These are phyloP conservation scores for Desmodesmus armatus DNA, from an alignment of 139 green algal genomes.

Conservation along the genomic window DNA sequence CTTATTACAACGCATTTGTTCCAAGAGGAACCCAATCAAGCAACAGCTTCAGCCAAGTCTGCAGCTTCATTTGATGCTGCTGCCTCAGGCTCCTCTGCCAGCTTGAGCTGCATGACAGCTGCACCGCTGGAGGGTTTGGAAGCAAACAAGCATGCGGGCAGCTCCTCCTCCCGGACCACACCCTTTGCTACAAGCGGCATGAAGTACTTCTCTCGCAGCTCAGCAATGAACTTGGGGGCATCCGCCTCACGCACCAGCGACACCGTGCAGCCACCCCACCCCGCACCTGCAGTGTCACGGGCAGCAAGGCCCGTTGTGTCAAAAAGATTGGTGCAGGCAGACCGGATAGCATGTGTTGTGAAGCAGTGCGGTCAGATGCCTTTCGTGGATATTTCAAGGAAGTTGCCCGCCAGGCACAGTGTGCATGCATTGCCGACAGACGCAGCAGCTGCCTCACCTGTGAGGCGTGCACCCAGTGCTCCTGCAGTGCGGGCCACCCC, in stretches of 20 bases:
- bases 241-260: slow-evolving; percentile 77
- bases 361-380: too few relatives aligned
- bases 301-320: too few relatives aligned
- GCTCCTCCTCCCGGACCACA: slow-evolving; percentile 29
- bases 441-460: slow-evolving; percentile 53
- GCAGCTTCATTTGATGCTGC: neutral
- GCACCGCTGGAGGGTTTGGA: slow-evolving; percentile 55
- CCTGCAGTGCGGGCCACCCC: slow-evolving; percentile 66
- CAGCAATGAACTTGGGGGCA: slow-evolving; percentile 71
- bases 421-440: too few relatives aligned
- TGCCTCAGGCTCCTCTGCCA: slow-evolving; percentile 22
- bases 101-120: slow-evolving; percentile 48
- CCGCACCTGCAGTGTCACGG: slow-evolving; percentile 79
- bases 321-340: too few relatives aligned
- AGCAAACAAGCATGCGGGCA: slow-evolving; percentile 57
- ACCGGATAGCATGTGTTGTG: too few relatives aligned
- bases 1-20: neutral
- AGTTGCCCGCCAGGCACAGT: too few relatives aligned
- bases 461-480: slow-evolving; percentile 88
- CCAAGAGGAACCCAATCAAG: neutral
- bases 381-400: too few relatives aligned
- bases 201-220: slow-evolving; percentile 62
- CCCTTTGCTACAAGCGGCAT: slow-evolving; percentile 24
- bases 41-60: neutral
- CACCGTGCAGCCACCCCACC: slow-evolving; percentile 96